Evolutionary conservation across 2,329 filamentous ascomycete species (phyloP).

Genomic region (Diaporthe nobilis): DNA sequence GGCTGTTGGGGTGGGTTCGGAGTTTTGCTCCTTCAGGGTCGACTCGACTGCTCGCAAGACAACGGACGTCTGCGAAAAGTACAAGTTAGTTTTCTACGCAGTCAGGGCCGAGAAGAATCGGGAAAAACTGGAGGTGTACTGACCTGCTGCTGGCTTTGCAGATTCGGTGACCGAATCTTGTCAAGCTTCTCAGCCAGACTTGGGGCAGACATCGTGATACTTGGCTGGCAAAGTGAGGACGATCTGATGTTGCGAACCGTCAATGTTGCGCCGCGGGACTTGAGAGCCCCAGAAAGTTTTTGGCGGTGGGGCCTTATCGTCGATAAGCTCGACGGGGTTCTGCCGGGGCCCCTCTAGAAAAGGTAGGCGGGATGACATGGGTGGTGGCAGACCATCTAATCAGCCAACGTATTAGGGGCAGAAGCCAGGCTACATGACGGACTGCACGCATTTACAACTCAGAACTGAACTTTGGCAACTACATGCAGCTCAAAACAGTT

Average conservation of each 20-base stretch:
- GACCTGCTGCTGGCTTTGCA: slow-evolving; percentile 95
- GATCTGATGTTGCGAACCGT: not conserved
- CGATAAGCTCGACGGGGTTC: slow-evolving; percentile 35
- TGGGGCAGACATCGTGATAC: slow-evolving; percentile 61
- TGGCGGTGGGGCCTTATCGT: slow-evolving; percentile 40
- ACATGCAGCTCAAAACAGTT: not conserved
- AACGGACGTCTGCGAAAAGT: slow-evolving; percentile 76
- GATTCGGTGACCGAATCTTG: slow-evolving; percentile 96
- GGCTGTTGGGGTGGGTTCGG: slow-evolving; percentile 85
- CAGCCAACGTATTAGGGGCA: not conserved
- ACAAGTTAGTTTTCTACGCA: slow-evolving; percentile 45
- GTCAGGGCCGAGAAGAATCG: slow-evolving; percentile 36
- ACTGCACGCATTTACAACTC: not conserved
- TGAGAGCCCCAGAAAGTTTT: slow-evolving; percentile 38
- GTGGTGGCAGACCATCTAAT: not conserved
- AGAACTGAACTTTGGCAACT: not conserved
- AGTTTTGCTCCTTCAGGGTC: slow-evolving; percentile 89
- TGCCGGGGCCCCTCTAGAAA: slow-evolving; percentile 3
- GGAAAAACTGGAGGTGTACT: slow-evolving; percentile 47
- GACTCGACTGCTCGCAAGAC: slow-evolving; percentile 94
- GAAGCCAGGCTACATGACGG: not conserved
- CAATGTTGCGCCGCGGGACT: slow-evolving; percentile 14
- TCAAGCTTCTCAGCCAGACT: slow-evolving; percentile 89
- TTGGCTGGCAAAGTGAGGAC: slow-evolving; percentile 5
- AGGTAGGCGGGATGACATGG: slow-evolving; percentile 3